Evolutionary conservation across 345 rosid genomes (phyloP).

Genomic region (Gossypium rotundifolium): DNA sequence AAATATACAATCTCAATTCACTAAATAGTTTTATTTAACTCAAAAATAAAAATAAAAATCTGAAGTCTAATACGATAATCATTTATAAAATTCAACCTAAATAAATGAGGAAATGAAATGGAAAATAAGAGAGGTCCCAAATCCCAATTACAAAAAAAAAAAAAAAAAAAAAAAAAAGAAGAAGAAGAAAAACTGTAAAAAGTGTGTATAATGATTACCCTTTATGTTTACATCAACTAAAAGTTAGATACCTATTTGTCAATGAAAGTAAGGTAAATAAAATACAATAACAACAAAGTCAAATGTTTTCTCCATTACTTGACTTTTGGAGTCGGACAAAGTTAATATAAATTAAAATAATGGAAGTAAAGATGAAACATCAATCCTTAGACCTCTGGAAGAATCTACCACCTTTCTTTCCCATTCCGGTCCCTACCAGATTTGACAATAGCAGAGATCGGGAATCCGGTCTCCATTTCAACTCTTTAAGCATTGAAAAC

Average conservation of each 20-base stretch:
- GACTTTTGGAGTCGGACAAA: neutral
- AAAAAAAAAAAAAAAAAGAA: too few species aligned
- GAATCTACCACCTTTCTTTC: slow-evolving; percentile 48
- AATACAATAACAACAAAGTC: neutral
- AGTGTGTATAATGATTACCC: neutral
- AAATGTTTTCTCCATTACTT: neutral
- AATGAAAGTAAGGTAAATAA: neutral
- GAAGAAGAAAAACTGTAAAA: too few species aligned
- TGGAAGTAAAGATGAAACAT: slow-evolving; percentile 6
- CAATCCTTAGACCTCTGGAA: slow-evolving; percentile 35
- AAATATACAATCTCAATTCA: too few species aligned
- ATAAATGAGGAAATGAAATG: neutral
- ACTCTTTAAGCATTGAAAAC: slow-evolving; percentile 52
- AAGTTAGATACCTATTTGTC: neutral
- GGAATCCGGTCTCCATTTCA: slow-evolving; percentile 66
- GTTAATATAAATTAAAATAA: neutral
- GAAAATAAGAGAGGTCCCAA: too few species aligned
- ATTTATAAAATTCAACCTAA: too few species aligned
- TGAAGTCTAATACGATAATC: neutral
- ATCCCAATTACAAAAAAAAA: neutral
- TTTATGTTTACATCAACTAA: neutral
- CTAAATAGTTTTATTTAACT: too few species aligned
- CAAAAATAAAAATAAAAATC: too few species aligned
- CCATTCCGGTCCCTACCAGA: slow-evolving; percentile 47
- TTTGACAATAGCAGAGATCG: slow-evolving; percentile 37